Conservation (phyloP, 2,329 filamentous ascomycete species). For the Paraphoma chrysanthemicola region DNA sequence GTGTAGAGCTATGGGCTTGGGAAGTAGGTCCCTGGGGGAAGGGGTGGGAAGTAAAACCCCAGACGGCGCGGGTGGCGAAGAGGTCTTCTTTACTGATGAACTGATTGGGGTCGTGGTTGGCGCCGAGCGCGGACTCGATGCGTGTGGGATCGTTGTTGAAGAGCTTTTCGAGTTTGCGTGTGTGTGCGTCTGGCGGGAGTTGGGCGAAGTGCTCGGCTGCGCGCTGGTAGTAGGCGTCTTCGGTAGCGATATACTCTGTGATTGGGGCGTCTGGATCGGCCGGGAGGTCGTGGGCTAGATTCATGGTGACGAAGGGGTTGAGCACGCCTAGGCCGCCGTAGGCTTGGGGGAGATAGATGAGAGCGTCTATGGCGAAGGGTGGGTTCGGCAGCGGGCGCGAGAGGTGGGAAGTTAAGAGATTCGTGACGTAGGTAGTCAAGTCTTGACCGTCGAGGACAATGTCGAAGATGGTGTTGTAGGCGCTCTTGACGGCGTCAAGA, state of each 20-base stretch:
- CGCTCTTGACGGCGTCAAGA: constrained; percentile 25
- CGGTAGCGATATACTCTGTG: constrained; percentile 17
- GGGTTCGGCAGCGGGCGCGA: not conserved
- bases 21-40: not conserved
- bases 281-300: constrained; percentile 19
- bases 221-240: constrained; percentile 26
- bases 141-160: constrained; percentile 18
- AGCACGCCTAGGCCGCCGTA: constrained; percentile 40
- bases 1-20: constrained; percentile 14
- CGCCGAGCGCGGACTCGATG: constrained; percentile 4
- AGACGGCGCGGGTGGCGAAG: constrained; percentile 20
- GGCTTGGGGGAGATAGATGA: constrained; percentile 34
- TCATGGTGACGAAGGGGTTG: constrained; percentile 33
- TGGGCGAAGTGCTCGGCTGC: constrained; percentile 17
- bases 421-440: constrained; percentile 27
- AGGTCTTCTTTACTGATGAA: constrained; percentile 23
- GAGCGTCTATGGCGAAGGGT: constrained; percentile 26
- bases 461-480: constrained; percentile 30
- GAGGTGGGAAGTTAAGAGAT: constrained; percentile 18
- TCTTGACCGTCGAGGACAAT: constrained; percentile 27
- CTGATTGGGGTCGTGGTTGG: not conserved
- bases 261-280: constrained; percentile 12
- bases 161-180: constrained; percentile 16
- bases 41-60: not conserved
- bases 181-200: constrained; percentile 11